Percentiles rank a stretch among this genome's conserved stretches.
Conservation (phyloP, 371 early-diverging fungal species). For the Basidiobolus heterosporus region DNA sequence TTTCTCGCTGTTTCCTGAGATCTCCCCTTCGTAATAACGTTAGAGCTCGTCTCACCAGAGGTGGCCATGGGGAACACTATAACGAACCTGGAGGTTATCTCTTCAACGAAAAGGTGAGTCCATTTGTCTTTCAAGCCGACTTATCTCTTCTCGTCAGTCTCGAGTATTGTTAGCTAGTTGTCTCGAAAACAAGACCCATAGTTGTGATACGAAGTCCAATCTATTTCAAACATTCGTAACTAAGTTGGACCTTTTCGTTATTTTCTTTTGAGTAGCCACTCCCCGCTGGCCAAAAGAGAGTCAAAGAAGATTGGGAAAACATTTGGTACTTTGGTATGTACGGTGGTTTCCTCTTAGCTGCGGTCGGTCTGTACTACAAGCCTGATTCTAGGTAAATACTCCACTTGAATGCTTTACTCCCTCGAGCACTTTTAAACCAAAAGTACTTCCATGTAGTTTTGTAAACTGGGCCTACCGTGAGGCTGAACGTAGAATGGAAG, state of each 20-base stretch:
- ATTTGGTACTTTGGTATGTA: conserved; percentile 19
- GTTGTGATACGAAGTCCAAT: too few relatives aligned
- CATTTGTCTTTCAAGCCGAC: neutral
- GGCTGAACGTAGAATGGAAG: conserved; percentile 21
- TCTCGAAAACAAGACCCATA: too few relatives aligned
- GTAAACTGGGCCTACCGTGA: conserved; percentile 21
- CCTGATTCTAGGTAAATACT: conserved; percentile 39
- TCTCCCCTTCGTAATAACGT: too few relatives aligned
- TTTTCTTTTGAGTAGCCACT: conserved; percentile 14
- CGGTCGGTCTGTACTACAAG: conserved; percentile 38
- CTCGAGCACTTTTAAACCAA: neutral
- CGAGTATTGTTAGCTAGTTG: neutral
- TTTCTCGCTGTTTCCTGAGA: too few relatives aligned
- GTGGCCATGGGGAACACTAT: conserved; percentile 10
- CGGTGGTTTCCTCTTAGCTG: conserved; percentile 36
- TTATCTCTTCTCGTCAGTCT: neutral
- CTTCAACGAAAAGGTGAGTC: conserved; percentile 43
- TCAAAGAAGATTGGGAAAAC: conserved; percentile 53
- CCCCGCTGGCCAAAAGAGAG: conserved; percentile 27
- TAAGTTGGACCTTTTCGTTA: neutral
- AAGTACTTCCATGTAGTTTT: conserved; percentile 5
- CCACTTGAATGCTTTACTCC: neutral
- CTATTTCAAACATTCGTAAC: too few relatives aligned
- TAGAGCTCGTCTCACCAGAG: too few relatives aligned
- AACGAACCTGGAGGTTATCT: conserved; percentile 47